A percentile compares a stretch with the other conserved stretches of the same genome.
These are phyloP conservation scores for Penicillium riverlandense DNA, from an alignment of 495 filamentous ascomycete species.

Conservation along the genomic window DNA sequence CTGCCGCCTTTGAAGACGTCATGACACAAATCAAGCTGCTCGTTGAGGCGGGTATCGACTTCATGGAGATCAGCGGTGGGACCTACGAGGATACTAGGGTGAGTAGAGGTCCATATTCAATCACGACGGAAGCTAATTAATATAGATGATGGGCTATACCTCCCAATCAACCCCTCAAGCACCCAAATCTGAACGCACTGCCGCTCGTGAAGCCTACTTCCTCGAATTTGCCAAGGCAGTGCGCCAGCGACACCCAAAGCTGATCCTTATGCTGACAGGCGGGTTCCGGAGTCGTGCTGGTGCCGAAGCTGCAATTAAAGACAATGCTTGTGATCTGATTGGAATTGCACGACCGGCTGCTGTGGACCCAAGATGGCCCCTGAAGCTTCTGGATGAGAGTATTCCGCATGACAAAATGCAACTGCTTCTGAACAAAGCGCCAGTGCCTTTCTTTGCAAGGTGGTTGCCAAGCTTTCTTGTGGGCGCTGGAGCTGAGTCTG, in stretches of 20 bases:
- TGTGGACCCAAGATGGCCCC: constrained; percentile 40
- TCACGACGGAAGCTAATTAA: no score
- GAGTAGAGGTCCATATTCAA: no score
- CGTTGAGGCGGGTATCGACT: constrained; percentile 48
- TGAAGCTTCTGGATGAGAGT: constrained; percentile 44
- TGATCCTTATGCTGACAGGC: constrained; percentile 45
- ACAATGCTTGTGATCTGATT: constrained; percentile 50
- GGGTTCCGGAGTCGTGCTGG: constrained; percentile 51
- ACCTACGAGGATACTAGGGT: constrained; percentile 43
- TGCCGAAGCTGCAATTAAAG: constrained; percentile 43
- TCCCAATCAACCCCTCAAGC: constrained; percentile 1
- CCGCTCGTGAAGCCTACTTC: constrained; percentile 55
- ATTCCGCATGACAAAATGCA: constrained; percentile 42
- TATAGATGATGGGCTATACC: constrained; percentile 21
- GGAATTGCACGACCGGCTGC: constrained; percentile 50
- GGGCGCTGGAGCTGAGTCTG: constrained; percentile 38
- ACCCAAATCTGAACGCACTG: constrained; percentile 30
- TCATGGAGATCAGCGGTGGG: constrained; percentile 56
- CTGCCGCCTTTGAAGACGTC: constrained; percentile 35
- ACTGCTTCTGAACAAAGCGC: constrained; percentile 29
- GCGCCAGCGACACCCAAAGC: constrained; percentile 31
- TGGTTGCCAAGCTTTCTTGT: constrained; percentile 29
- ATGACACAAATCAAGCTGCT: constrained; percentile 49
- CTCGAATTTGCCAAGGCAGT: constrained; percentile 46
- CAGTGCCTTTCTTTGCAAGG: constrained; percentile 22